Percentiles rank a stretch among this genome's conserved stretches.
phyloP scores from a whole-genome alignment of 371 early-diverging fungal genomes.

The Syncephalis fuscata region DNA sequence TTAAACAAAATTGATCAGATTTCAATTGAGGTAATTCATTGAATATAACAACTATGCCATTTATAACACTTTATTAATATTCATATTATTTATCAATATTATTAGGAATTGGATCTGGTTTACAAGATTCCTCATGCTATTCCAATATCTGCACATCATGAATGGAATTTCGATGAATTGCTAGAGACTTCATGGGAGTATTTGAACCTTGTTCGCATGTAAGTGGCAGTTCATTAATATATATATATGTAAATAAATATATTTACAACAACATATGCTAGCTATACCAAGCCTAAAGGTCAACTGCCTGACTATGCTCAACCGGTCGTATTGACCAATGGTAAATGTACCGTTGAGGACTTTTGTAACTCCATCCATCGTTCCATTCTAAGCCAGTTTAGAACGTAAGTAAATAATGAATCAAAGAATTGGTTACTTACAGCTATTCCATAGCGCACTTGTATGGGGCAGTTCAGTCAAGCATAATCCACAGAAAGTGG shows the following conservation, averaged over 20 bases:
- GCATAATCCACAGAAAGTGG: constrained; percentile 98
- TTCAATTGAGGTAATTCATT: constrained; percentile 26
- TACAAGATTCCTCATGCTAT: constrained; percentile 97
- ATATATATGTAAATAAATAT: background rate
- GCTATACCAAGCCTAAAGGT: constrained; percentile 98
- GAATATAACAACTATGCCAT: too few relatives aligned
- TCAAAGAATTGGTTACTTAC: background rate
- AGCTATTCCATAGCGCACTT: constrained; percentile 62
- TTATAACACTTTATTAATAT: too few relatives aligned
- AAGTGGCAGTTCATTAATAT: background rate
- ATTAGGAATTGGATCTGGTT: constrained; percentile 75
- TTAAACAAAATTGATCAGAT: constrained; percentile 93
- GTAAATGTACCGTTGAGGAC: constrained; percentile 70
- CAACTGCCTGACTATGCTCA: constrained; percentile 91
- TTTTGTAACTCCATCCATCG: constrained; percentile 98
- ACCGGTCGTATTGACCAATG: constrained; percentile 86
- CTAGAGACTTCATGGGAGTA: constrained; percentile 91
- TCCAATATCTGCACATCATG: constrained; percentile 94
- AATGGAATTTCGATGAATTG: constrained; percentile 98
- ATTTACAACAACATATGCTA: constrained; percentile 7
- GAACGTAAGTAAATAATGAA: constrained; percentile 48
- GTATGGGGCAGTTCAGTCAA: constrained; percentile 99
- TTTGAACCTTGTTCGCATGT: constrained; percentile 49
- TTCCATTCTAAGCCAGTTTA: constrained; percentile 89
- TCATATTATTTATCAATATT: too few relatives aligned